Percentiles rank a stretch among this genome's conserved stretches.
phyloP scores from a whole-genome alignment of 2,329 filamentous ascomycete species.

The Colletotrichum shisoi region DNA sequence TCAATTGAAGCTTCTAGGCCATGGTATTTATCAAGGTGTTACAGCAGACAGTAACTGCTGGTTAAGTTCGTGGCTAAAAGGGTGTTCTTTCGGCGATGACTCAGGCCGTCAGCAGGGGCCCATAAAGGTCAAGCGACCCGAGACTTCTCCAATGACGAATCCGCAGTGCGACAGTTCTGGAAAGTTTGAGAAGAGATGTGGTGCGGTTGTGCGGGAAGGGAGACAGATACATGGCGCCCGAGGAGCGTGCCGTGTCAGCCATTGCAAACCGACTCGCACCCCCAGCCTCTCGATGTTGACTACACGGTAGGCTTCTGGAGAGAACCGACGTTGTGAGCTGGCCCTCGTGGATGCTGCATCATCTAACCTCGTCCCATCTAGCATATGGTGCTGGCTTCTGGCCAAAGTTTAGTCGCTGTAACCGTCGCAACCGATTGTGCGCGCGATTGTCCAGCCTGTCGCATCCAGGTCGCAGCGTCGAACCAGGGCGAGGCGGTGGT shows the following conservation, averaged over 20 bases:
- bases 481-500: too few relatives aligned
- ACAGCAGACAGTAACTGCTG: too few relatives aligned
- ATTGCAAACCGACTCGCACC: neutral
- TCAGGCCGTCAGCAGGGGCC: too few relatives aligned
- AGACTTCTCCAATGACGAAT: neutral
- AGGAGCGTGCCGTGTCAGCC: neutral
- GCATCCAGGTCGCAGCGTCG: neutral
- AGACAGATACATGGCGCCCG: conserved; percentile 6
- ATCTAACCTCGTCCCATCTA: neutral
- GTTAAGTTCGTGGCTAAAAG: too few relatives aligned
- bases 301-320: neutral
- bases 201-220: neutral
- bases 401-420: neutral
- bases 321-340: neutral
- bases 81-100: too few relatives aligned
- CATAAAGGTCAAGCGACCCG: too few relatives aligned
- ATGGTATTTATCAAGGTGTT: too few relatives aligned
- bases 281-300: neutral
- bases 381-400: neutral
- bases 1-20: too few relatives aligned
- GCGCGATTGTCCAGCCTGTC: neutral
- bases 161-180: neutral
- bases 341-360: neutral
- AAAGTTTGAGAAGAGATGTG: neutral
- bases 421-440: neutral